Base-by-base conservation (phyloP, 2,329 filamentous ascomycete species). In the Anthostomella pinea region DNA sequence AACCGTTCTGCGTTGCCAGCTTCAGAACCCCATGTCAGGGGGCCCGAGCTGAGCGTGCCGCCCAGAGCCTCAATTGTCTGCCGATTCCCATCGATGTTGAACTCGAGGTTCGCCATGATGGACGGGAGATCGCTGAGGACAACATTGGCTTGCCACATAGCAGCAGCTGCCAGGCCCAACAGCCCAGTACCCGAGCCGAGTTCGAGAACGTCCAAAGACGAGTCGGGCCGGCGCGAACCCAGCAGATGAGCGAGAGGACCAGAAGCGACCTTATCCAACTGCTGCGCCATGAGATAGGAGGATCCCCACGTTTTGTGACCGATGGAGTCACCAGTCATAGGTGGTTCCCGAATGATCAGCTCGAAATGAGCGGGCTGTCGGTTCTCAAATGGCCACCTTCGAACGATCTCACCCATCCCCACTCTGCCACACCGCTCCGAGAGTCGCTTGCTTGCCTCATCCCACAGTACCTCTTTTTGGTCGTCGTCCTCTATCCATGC, bases 291-390 rank as follows among this genome's bases (percentile, higher is more conserved):
- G 2, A 94, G 75, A 56, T 89, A 94, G 0, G 89, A 91, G 0
- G 89, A 91, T 1, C 86, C 87, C 93, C 93, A 97, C 0, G 93
- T 98, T 63, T 98, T 97, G 60, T 94, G 74, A 2, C 93, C 93
- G 13, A 97, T 71, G 41, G 87, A 85, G 61, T 96, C 91, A 6
- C 85, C 85, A 0, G 87, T 95, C 38, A 97, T 70, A 1, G 89
- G 82, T 2, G 93, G 93, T 59, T 98, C 93, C 38, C 87, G 77
- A 24, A 98, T 79, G 22, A 75, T 73, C 33, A 98, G 68, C 29
- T 82, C 73, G 49, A 89, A 73, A 2, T 63, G 49, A 17, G 59
- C 53, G 3, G 51, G 41, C n/a, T n/a, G n/a, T 4, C 54, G 52
- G 5, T 51, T 48, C 15, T 60, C 51, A 45, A 79, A 75, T 2